Evolutionary conservation across 148 eudicot species (phyloP), one percentile per base, ranked within the genome.

Genomic region (Linanthus parryae): DNA sequence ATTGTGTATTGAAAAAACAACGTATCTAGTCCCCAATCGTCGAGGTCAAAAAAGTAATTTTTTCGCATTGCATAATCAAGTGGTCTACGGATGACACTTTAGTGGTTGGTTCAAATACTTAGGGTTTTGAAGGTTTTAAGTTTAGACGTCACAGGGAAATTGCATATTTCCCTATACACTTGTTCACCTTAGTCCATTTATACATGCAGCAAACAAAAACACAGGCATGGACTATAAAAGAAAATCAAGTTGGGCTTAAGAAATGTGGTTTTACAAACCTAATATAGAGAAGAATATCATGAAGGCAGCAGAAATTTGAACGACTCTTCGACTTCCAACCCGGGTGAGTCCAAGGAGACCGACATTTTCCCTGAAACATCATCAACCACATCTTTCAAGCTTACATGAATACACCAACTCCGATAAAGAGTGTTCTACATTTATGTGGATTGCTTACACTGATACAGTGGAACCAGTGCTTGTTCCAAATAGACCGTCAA

Each of bases 301-400:
- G 75, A 94, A 94, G 36, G 77, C 99, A 52, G 99, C 99, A 48
- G 99, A 94, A 34, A 94, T 74, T 65, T 94, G 99, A 61, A 94
- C 99, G 29, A 94, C 99, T 74, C 99, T 77, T 19, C 99, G 91
- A 57, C 99, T 94, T 71, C 99, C 99, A 57, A 94, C 96, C 45
- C 99, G 74, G 19, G 99, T 94, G 42, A 94, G 79, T 56, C 99
- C 99, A 45, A 94, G 88, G 42, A 94, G 77, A 38, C 99, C 96
- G 21, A 94, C 95, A 57, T 94, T 94, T 76, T 94, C 96, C 69
- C 96, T 88, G 75, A 62, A 70, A 75, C 26, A 44, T 23, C 18
- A 11, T 20, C 23, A n/a, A 4, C 51, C 48, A 47, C 50, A 57
- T 25, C 25, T 55, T 33, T 60, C 58, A 57, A 50, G 17, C 11